Evolutionary conservation across 2,329 filamentous ascomycete genomes (phyloP), one percentile per base, ranked within the genome.

Genomic region (Colletotrichum kahawae): DNA sequence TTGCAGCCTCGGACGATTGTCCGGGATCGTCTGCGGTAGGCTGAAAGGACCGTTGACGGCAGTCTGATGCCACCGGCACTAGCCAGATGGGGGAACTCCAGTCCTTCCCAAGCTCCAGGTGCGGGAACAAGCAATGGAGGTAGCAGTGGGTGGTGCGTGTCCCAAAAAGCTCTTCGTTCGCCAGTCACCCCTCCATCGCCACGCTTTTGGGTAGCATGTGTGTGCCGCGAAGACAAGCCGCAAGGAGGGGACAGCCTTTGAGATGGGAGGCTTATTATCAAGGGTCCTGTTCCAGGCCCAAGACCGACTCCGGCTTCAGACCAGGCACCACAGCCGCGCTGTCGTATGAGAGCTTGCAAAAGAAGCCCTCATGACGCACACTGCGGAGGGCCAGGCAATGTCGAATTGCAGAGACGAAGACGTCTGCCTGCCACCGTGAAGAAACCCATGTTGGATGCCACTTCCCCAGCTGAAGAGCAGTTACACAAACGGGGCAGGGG

Each of bases 181-280:
- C 59, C 74, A 29, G 38, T 62, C 74, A 68, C 59, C 59, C 67
- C 70, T 74, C 76, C 60, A 56, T 71, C 65, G 67, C 74, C 76
- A 77, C 76, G 74, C 76, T 73, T 73, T 71, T 66, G 70, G 70
- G 74, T 77, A 74, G 75, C 71, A 76, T 74, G 67, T 51, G 70
- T 71, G 69, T 71, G 36, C 71, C 68, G 59, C 43, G 62, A 48
- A 67, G 68, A 72, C 63, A 63, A 63, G 72, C 72, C 72, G 68
- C 69, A 67, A 67, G 54, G 67, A 71, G 62, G 36, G 62, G 60
- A 36, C 29, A 66, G 29, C 60, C 54, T 67, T 71, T 48, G 51
- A 63, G 24, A 67, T 9, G 36, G 64, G 54, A 71, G 71, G 71
- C 71, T 74, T 62, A 59, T 60, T 70, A 29, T 56, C 67, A 60